phyloP scores from a whole-genome alignment of 208 protist genomes.

The Trypanosoma caninum region DNA sequence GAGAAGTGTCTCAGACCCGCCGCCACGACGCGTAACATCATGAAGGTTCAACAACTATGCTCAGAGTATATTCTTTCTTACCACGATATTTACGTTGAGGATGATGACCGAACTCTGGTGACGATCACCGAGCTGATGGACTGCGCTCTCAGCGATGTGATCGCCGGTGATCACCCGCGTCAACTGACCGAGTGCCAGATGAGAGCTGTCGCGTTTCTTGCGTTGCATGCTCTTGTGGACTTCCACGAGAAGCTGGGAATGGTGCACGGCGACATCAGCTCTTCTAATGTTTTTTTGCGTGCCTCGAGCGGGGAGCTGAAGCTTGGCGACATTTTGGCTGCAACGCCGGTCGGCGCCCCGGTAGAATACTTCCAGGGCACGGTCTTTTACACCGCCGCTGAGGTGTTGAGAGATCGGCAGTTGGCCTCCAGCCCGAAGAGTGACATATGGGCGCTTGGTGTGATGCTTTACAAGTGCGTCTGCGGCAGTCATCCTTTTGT shows the following conservation, averaged over 20 bases:
- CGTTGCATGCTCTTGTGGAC: conserved; percentile 40
- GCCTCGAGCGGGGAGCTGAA: conserved; percentile 10
- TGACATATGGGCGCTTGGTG: conserved; percentile 50
- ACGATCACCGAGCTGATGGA: conserved; percentile 34
- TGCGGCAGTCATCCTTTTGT: conserved; percentile 24
- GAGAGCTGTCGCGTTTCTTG: conserved; percentile 23
- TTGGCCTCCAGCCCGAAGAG: conserved; percentile 13
- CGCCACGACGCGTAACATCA: background rate
- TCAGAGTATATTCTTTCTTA: conserved; percentile 36
- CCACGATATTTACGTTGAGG: conserved; percentile 33
- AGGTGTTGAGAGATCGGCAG: conserved; percentile 17
- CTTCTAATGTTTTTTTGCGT: conserved; percentile 46
- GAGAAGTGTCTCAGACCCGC: conserved; percentile 21
- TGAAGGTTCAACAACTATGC: background rate
- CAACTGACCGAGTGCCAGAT: conserved; percentile 12
- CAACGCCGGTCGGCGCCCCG: background rate
- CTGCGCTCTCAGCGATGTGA: conserved; percentile 27
- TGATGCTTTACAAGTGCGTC: conserved; percentile 41
- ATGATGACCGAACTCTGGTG: conserved; percentile 23
- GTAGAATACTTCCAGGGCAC: conserved; percentile 18
- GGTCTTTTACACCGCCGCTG: conserved; percentile 17
- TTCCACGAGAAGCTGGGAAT: conserved; percentile 36
- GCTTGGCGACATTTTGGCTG: conserved; percentile 20
- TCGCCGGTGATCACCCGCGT: conserved; percentile 2
- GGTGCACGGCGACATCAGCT: conserved; percentile 62